phyloP scores from a whole-genome alignment of 805 yeast species.

The Barnettozyma salicaria region DNA sequence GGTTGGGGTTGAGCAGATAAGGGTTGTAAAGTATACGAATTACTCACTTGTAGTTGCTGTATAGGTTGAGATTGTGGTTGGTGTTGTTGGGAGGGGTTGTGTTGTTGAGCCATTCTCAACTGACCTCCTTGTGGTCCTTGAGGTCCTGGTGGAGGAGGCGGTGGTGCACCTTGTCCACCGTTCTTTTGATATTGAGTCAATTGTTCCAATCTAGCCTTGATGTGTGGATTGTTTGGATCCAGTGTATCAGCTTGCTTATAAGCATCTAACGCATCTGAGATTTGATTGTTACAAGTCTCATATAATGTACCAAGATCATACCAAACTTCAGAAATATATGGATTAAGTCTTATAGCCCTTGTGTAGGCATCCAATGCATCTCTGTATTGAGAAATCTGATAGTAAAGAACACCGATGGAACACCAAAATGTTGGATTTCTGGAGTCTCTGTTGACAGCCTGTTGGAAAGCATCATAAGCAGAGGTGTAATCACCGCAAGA shows the following conservation, averaged over 20 bases:
- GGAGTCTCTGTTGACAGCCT: slow-evolving; percentile 94
- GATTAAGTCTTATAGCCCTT: slow-evolving; percentile 90
- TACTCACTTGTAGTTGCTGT: slow-evolving; percentile 20
- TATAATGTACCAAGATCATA: slow-evolving; percentile 95
- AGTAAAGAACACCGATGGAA: slow-evolving; percentile 90
- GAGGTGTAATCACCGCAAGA: slow-evolving; percentile 90
- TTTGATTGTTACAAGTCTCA: slow-evolving; percentile 95
- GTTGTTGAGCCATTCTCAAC: slow-evolving; percentile 55
- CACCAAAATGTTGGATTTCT: slow-evolving; percentile 99
- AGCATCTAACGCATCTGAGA: slow-evolving; percentile 93
- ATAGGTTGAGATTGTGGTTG: slow-evolving; percentile 29
- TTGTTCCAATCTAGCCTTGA: slow-evolving; percentile 87
- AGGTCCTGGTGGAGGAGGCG: slow-evolving; percentile 64
- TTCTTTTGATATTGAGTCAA: slow-evolving; percentile 66
- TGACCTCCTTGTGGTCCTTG: slow-evolving; percentile 36
- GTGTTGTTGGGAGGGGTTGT: slow-evolving; percentile 32
- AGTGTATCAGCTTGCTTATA: slow-evolving; percentile 93
- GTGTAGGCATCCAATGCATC: slow-evolving; percentile 98
- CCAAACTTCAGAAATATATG: slow-evolving; percentile 97
- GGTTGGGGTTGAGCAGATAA: slow-evolving; percentile 11
- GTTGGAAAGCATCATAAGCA: slow-evolving; percentile 97
- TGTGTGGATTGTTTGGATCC: slow-evolving; percentile 92
- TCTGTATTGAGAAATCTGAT: slow-evolving; percentile 91
- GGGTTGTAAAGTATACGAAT: slow-evolving; percentile 10
- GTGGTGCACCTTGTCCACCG: slow-evolving; percentile 47